Evolutionary conservation across 345 rosid species (phyloP).

Genomic region (Erucastrum elatum): DNA sequence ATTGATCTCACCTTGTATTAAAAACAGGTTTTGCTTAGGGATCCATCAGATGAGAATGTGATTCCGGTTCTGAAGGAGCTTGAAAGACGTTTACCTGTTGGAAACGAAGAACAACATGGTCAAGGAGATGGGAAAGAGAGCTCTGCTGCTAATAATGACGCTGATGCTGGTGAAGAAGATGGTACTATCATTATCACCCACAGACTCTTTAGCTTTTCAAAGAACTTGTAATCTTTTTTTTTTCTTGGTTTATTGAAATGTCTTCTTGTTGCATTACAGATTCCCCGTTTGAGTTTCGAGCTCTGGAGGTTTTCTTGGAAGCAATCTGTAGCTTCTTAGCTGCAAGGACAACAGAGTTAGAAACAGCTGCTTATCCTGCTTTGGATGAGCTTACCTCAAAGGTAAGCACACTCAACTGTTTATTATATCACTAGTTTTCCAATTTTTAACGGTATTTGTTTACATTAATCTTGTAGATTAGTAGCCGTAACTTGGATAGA

Average conservation of each 20-base stretch:
- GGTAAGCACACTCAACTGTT: constrained; percentile 48
- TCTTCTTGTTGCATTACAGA: constrained; percentile 50
- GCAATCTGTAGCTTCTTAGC: constrained; percentile 92
- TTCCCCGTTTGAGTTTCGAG: constrained; percentile 83
- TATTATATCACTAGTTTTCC: not conserved
- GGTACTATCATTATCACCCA: constrained; percentile 47
- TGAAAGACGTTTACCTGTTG: constrained; percentile 66
- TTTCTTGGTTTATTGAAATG: constrained; percentile 10
- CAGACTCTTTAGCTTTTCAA: not conserved
- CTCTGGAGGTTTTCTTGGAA: constrained; percentile 91
- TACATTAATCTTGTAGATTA: constrained; percentile 53
- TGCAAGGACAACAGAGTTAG: constrained; percentile 86
- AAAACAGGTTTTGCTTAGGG: constrained; percentile 79
- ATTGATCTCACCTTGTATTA: not conserved
- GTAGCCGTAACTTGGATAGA: constrained; percentile 94
- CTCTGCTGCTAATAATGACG: constrained; percentile 51
- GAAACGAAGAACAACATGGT: constrained; percentile 39
- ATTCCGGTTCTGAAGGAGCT: constrained; percentile 92
- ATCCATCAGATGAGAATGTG: constrained; percentile 75
- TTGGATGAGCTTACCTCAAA: constrained; percentile 92
- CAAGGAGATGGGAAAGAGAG: constrained; percentile 55
- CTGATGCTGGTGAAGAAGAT: constrained; percentile 83
- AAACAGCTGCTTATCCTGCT: constrained; percentile 94
- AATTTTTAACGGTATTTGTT: not conserved
- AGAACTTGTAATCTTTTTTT: not conserved